A percentile compares a stretch with the other conserved stretches of the same genome.
These are phyloP conservation scores for Yarrowia hollandica DNA, from an alignment of 805 yeast species.

Conservation along the genomic window DNA sequence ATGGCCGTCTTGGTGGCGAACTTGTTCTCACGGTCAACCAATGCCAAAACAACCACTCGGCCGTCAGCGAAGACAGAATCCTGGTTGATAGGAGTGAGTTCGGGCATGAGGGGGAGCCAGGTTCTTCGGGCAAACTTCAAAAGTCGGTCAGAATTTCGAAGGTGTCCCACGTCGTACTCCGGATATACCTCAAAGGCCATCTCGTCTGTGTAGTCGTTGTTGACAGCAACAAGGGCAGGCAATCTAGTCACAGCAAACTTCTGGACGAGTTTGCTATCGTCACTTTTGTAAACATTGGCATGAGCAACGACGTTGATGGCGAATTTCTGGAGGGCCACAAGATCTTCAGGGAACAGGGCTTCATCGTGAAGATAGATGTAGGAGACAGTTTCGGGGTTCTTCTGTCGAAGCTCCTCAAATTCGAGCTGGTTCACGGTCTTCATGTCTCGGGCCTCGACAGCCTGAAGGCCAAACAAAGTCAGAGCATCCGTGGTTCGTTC, in stretches of 20 bases:
- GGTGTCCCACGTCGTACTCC: conserved; percentile 40
- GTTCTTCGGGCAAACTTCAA: conserved; percentile 40
- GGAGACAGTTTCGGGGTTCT: conserved; percentile 36
- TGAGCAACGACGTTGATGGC: conserved; percentile 41
- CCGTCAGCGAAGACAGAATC: conserved; percentile 38
- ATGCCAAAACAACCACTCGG: conserved; percentile 39
- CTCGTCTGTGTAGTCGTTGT: conserved; percentile 35
- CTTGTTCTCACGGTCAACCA: conserved; percentile 39
- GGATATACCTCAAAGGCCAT: conserved; percentile 34
- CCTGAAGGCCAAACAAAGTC: conserved; percentile 38
- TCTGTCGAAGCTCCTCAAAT: conserved; percentile 40
- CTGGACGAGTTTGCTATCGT: conserved; percentile 37
- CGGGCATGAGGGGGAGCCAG: conserved; percentile 44
- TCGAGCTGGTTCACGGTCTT: conserved; percentile 37
- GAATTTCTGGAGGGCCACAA: conserved; percentile 42
- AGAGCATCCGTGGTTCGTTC: conserved; percentile 33
- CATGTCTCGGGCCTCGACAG: conserved; percentile 40
- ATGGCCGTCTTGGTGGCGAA: conserved; percentile 35
- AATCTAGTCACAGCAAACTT: conserved; percentile 37
- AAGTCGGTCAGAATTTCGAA: conserved; percentile 39
- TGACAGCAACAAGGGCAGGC: conserved; percentile 41
- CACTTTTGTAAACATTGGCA: conserved; percentile 39
- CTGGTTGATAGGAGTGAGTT: conserved; percentile 42
- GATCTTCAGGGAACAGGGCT: conserved; percentile 43
- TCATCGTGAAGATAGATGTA: conserved; percentile 46